These are phyloP conservation scores for Cryptosporidium canis DNA, from an alignment of 169 alveolate genomes.

Conservation along the genomic window DNA sequence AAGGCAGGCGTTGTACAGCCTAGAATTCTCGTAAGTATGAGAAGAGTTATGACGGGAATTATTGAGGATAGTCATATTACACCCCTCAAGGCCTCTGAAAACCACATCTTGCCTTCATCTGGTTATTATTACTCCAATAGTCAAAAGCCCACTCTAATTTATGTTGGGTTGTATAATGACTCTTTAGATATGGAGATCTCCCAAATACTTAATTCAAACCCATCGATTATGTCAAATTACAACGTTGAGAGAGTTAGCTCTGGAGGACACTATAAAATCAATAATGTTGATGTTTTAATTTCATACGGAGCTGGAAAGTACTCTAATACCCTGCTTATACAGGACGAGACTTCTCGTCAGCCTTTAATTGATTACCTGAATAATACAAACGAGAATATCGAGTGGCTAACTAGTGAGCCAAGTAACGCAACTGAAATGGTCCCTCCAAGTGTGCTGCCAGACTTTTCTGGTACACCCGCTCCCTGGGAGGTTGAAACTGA, in stretches of 20 bases:
- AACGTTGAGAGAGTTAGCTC: conserved; percentile 23
- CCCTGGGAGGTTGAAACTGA: conserved; percentile 72
- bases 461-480: conserved; percentile 67
- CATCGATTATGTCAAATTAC: conserved; percentile 9
- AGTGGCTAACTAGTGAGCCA: conserved; percentile 59
- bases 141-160: not conserved
- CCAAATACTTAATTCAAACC: conserved; percentile 30
- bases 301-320: conserved; percentile 21
- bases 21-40: conserved; percentile 12
- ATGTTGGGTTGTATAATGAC: conserved; percentile 64
- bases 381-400: conserved; percentile 64
- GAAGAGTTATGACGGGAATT: conserved; percentile 53
- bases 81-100: not conserved
- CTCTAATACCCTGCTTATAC: conserved; percentile 24
- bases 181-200: conserved; percentile 52
- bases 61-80: conserved; percentile 24
- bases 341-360: conserved; percentile 67
- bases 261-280: conserved; percentile 42
- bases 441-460: conserved; percentile 54
- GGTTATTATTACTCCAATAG: not conserved
- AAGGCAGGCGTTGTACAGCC: conserved; percentile 22
- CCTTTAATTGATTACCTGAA: conserved; percentile 64
- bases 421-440: conserved; percentile 69
- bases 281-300: conserved; percentile 38
- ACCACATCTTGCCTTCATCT: not conserved